These are phyloP conservation scores for Lasiodiplodia gonubiensis DNA, from an alignment of 2,329 filamentous ascomycete genomes.

Conservation along the genomic window DNA sequence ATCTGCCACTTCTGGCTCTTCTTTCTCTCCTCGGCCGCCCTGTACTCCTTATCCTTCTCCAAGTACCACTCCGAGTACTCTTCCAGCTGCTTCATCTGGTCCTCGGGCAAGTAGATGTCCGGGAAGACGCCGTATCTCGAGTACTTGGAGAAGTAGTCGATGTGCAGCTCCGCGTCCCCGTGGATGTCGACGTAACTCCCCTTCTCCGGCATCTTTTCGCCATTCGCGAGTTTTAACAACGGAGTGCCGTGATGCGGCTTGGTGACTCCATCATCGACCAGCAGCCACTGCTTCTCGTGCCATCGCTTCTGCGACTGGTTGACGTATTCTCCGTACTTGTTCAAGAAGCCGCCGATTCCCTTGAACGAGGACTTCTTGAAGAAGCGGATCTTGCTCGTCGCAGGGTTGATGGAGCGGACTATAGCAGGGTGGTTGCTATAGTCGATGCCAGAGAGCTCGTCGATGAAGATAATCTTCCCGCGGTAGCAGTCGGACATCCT, in stretches of 20 bases:
- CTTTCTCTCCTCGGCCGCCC: neutral
- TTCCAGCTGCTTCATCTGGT: neutral
- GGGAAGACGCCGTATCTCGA: neutral
- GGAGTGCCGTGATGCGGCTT: neutral
- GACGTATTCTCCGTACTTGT: neutral
- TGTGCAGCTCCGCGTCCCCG: neutral
- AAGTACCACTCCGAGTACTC: neutral
- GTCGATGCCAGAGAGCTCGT: neutral
- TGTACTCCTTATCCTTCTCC: neutral
- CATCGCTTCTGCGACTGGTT: neutral
- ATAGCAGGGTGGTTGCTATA: neutral
- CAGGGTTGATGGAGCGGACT: neutral
- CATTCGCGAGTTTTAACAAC: neutral
- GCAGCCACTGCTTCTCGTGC: constrained; percentile 11
- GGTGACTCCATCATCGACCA: neutral
- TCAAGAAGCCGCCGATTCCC: neutral
- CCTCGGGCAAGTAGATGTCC: neutral
- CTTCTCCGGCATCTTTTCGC: neutral
- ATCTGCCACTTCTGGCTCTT: neutral
- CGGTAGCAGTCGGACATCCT: neutral
- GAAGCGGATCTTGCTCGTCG: neutral
- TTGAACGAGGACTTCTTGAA: neutral
- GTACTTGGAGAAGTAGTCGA: neutral
- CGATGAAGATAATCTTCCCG: constrained; percentile 7
- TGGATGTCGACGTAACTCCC: neutral